A percentile compares a stretch with the other conserved stretches of the same genome.
phyloP scores from a whole-genome alignment of 140 eudicot genomes.

The Ambrosia hybrid region DNA sequence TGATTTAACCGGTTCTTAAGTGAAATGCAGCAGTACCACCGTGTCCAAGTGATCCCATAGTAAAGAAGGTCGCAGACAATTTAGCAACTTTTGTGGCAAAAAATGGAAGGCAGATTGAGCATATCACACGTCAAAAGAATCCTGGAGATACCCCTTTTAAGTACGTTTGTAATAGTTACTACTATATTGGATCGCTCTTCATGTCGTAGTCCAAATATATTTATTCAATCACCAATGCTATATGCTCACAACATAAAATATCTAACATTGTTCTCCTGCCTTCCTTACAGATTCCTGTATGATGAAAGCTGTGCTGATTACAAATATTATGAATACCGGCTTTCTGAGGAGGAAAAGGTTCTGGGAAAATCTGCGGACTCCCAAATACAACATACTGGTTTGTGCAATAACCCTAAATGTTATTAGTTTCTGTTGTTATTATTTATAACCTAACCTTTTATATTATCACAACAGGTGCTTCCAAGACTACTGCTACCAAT shows the following conservation, averaged over 20 bases:
- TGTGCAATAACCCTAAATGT: slow-evolving; percentile 29
- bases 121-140: slow-evolving; percentile 84
- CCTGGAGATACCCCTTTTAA: slow-evolving; percentile 97
- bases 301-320: slow-evolving; percentile 87
- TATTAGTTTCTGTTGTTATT: neutral
- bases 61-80: slow-evolving; percentile 88
- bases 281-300: slow-evolving; percentile 68
- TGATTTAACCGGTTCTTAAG: slow-evolving; percentile 93
- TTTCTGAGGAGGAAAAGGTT: slow-evolving; percentile 73
- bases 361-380: slow-evolving; percentile 50
- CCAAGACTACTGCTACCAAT: slow-evolving; percentile 24
- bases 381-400: slow-evolving; percentile 52
- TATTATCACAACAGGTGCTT: slow-evolving; percentile 36
- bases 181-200: neutral
- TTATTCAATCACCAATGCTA: neutral
- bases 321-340: slow-evolving; percentile 78
- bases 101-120: slow-evolving; percentile 91
- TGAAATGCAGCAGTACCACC: slow-evolving; percentile 86
- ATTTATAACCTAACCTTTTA: too few relatives aligned
- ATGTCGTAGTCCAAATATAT: neutral
- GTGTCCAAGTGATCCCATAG: slow-evolving; percentile 70
- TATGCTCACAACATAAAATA: neutral
- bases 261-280: slow-evolving; percentile 3
- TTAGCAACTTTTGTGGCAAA: slow-evolving; percentile 97
- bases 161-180: slow-evolving; percentile 38